Evolutionary conservation across 208 protist genomes (phyloP).

Genomic region (Acanthamoeba triangularis): DNA sequence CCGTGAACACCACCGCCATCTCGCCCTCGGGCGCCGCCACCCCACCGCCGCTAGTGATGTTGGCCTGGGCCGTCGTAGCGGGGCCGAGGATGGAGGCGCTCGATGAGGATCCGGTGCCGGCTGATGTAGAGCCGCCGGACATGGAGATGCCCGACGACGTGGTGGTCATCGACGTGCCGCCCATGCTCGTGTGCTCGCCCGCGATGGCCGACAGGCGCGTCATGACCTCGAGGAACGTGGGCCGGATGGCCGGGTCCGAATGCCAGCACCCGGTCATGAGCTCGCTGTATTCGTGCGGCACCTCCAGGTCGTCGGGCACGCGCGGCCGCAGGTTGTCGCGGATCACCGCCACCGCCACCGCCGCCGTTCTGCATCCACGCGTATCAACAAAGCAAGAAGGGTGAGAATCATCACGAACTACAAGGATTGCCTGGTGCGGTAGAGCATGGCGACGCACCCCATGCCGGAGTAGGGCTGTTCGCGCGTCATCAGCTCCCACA

Average conservation of each 20-base stretch:
- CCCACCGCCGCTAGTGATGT: not conserved
- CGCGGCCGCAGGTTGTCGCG: not conserved
- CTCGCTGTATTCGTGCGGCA: not conserved
- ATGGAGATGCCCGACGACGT: not conserved
- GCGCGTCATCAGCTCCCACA: constrained; percentile 27
- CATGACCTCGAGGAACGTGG: constrained; percentile 69
- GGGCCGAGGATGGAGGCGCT: not conserved
- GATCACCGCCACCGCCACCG: constrained; percentile 53
- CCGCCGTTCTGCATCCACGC: not conserved
- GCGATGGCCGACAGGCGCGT: not conserved
- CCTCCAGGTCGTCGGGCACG: not conserved
- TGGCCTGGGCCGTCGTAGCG: not conserved
- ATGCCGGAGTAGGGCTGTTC: constrained; percentile 10
- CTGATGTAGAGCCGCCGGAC: not conserved
- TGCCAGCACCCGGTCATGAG: constrained; percentile 30
- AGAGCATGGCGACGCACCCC: no score
- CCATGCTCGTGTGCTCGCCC: not conserved
- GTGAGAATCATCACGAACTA: no score
- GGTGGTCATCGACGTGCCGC: not conserved
- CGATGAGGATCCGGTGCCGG: not conserved
- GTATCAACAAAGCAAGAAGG: no score
- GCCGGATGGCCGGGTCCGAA: not conserved
- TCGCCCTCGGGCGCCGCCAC: not conserved
- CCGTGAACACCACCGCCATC: not conserved
- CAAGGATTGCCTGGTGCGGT: no score